Evolutionary conservation across 1,139 yeast species (phyloP), one percentile per base, ranked within the genome.

Genomic region (Groenewaldozyma auringiensis): DNA sequence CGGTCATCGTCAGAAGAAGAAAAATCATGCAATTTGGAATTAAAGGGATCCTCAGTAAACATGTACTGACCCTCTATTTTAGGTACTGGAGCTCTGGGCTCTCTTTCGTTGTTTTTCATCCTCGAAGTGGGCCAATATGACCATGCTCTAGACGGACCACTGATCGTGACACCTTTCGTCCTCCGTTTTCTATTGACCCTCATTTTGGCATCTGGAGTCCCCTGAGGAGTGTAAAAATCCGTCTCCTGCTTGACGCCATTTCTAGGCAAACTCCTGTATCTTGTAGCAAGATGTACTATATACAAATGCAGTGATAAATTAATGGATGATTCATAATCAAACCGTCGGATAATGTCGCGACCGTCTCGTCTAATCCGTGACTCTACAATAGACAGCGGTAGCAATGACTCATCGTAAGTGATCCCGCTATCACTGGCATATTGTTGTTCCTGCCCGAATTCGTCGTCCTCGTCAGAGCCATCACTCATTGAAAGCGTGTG

Each of bases 291-390:
- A 18, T 22, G 20, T 29, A 40, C 4, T 34, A 61, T 50, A 42
- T 59, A 62, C 14, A 63, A 48, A 46, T 63, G 67, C 31, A 54
- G 51, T 6, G 64, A 48, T 16, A 62, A 49, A 40, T 61, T 53
- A 11, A 31, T 40, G 21, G 53, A 56, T 45, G 61, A 62, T 41
- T 49, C 51, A 14, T 43, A 29, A 35, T 61, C 65, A 21, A 61
- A 18, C 9, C n/a, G 25, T 35, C 20, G 16, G 4, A 35, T 35
- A 18, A 35, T 16, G n/a, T 35, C 6, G 18, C 52, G 41, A 3
- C 44, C 45, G 14, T 55, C 56, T 18, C 27, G 33, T n/a, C 37
- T n/a, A 11, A 44, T 40, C 21, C 31, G 31, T 27, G 16, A 20
- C 32, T 21, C 40, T 9, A 27, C 31, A 27, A 13, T 27, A 27